Evolutionary conservation across 164 flowering plant genomes (phyloP).

Genomic region (Magnolia officinalis): DNA sequence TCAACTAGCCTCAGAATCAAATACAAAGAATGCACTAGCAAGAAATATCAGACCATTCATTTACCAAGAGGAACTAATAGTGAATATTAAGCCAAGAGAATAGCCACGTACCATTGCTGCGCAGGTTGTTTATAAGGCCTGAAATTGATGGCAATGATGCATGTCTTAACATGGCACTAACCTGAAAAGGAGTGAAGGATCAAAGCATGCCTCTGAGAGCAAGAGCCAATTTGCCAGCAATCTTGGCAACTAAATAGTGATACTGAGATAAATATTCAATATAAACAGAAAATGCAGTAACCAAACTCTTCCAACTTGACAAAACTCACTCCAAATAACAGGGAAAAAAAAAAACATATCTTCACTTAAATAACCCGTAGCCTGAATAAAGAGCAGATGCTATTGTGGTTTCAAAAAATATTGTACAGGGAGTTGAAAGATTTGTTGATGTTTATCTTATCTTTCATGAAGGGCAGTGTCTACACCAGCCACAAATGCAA

Average conservation of each 20-base stretch:
- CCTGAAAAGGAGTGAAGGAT: conserved; percentile 37
- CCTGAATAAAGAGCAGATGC: neutral
- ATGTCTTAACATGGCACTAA: conserved; percentile 57
- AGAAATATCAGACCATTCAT: neutral
- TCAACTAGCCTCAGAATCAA: neutral
- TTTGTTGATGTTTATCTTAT: no score
- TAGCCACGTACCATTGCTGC: conserved; percentile 60
- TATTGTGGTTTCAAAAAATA: no score
- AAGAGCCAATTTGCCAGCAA: neutral
- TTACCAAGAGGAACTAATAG: neutral
- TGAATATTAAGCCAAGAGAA: neutral
- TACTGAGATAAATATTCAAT: neutral
- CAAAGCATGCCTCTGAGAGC: conserved; percentile 5
- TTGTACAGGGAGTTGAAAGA: no score
- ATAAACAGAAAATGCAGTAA: neutral
- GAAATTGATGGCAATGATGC: conserved; percentile 51
- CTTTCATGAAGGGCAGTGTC: no score
- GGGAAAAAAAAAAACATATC: neutral
- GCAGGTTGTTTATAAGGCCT: conserved; percentile 59
- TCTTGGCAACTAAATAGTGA: neutral
- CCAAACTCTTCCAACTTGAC: neutral
- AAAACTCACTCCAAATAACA: neutral
- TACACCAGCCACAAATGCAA: no score
- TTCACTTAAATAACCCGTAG: no score
- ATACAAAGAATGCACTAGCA: neutral